Base-by-base conservation (phyloP, 2,329 filamentous ascomycete genomes). In the Colletotrichum echinochloae region DNA sequence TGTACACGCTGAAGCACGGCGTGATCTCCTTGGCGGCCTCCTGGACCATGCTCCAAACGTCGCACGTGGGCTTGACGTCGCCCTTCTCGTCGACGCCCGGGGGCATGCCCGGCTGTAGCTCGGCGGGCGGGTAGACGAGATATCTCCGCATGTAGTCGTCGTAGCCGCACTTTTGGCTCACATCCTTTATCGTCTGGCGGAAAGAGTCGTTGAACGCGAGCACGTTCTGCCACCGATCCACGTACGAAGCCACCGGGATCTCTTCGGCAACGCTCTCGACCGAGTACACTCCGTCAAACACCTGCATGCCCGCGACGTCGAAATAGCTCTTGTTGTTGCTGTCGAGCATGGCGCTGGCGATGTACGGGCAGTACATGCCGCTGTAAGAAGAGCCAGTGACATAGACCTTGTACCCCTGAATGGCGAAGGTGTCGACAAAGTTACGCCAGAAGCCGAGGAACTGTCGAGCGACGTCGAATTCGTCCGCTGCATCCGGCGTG, bases 391-490 rank as follows among this genome's bases (percentile, higher is more conserved):
- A 92, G 8, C 92, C 93, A 0, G 91, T 86, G 67, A 96, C 87
- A 78, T 92, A 95, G 12, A 94, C 86, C 73, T 92, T 92, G 75
- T 87, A 89, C 16, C 87, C 86, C 26, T 92, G 85, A 75, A 94
- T 83, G n/a, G 81, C 83, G 74, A 94, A 94, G 0, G 89, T 90
- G 41, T 92, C 84, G 68, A 94, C 81, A 74, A 94, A 94, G 81
- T 94, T 94, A 81, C 91, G 90, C 86, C 90, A 94, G 81, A 94
- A 96, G 60, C 91, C 91, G 20, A 92, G 83, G 78, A 95, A 94
- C 74, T 95, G 88, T n/a, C 82, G 79, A 0, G 91, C 91, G 1
- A 92, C 85, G 73, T 94, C 91, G 37, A 89, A 86, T 73, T 94
- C 90, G 74, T 87, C 88, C 5, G 83, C 89, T 12, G 91, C 91